Conservation (phyloP, 805 yeast genomes). For the Starmerella bombicola region DNA sequence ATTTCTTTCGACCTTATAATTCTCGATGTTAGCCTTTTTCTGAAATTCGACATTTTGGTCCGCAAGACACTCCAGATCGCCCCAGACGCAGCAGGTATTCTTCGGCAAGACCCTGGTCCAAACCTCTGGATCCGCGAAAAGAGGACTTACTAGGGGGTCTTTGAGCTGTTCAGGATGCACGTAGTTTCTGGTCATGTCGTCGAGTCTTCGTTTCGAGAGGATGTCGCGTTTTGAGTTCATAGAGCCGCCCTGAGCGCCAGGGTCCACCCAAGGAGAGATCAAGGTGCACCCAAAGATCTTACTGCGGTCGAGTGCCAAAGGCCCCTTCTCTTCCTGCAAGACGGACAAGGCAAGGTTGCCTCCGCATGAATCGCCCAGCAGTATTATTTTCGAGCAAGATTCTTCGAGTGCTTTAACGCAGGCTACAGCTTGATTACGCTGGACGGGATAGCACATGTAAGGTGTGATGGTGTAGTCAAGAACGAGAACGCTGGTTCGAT, state of each 20-base stretch:
- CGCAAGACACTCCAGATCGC: constrained; percentile 19
- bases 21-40: constrained; percentile 4
- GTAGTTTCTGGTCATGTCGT: constrained; percentile 11
- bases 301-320: background rate
- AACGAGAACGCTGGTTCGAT: constrained; percentile 17
- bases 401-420: constrained; percentile 18
- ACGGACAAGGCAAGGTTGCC: constrained; percentile 23
- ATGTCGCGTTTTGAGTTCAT: constrained; percentile 13
- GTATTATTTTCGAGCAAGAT: constrained; percentile 19
- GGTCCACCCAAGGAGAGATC: constrained; percentile 21
- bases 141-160: constrained; percentile 16
- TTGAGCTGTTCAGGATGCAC: constrained; percentile 6
- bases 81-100: constrained; percentile 17
- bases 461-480: constrained; percentile 27
- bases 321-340: constrained; percentile 10
- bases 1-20: constrained; percentile 14
- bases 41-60: constrained; percentile 16
- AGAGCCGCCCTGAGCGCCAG: constrained; percentile 11
- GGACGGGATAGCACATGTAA: constrained; percentile 22
- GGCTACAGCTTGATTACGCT: constrained; percentile 23
- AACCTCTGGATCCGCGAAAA: constrained; percentile 10
- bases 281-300: constrained; percentile 14
- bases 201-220: constrained; percentile 10
- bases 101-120: constrained; percentile 18
- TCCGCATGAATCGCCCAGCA: constrained; percentile 30